Evolutionary conservation across 2,329 filamentous ascomycete genomes (phyloP), one percentile per base, ranked within the genome.

Genomic region (Trichoderma lentiforme): DNA sequence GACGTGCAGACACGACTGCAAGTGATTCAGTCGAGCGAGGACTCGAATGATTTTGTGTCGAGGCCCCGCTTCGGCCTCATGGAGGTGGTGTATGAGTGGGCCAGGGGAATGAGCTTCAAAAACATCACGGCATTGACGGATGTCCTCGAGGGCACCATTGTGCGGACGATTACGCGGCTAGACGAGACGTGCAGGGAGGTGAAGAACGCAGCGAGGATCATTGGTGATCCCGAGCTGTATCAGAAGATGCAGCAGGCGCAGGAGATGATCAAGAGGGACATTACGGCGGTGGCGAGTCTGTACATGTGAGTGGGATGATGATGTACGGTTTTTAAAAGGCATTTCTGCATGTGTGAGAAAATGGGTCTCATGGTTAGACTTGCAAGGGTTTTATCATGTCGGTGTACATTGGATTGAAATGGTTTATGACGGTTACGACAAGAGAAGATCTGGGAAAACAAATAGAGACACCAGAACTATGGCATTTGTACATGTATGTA

Each of bases 1-100:
- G 88, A 91, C 47, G 91, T 95, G 67, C 96, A 99, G 83, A 94
- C 93, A 15, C 85, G 93, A 73, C 91, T 97, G 78, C 96, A 99
- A 83, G 95, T 99, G 34, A 95, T 98, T 72, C 89, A 97, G 72
- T 93, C 93, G 0, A 88, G 92, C 1, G 95, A 98, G 70, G 95
- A 98, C 79, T 92, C 91, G 72, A 97, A 97, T 77, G 95, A 98
- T 81, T 98, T 98, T 78, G 92, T 93, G 43, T 94, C 90, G 73
- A 88, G 91, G 70, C 94, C 95, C 2, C 89, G 95, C 11, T 99
- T 99, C 79, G 96, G 95, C 1, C 88, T 99, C 71, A 94, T 97
- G 80, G 96, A 99, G 82, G 96, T 99, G 0, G 97, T 99, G 39
- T 98, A 98, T 80, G 96, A 99, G 82, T 99, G 96, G 96, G 96